Base-by-base conservation (phyloP, 2,329 filamentous ascomycete genomes). In the Didymella pomorum region DNA sequence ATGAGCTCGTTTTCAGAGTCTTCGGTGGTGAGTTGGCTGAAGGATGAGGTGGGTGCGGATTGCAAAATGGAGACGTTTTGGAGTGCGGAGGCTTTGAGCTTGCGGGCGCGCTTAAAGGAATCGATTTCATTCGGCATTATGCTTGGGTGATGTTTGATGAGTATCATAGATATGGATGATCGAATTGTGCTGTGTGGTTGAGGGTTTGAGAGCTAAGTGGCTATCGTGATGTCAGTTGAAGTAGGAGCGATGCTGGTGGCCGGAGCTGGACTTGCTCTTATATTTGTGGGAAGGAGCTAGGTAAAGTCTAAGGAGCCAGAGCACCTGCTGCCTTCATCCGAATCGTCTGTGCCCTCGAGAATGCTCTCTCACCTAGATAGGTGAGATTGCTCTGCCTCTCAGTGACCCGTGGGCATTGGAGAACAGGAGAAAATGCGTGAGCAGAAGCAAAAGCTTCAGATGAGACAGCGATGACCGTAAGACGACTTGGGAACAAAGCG, bases 1-100 rank as follows among this genome's bases (percentile, higher is more conserved):
- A 79, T 78, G 23, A 69, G 56, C 16, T 63, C 57, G 58, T 76
- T 73, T 20, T 78, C 75, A 1, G 69, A 66, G 41, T 55, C 76
- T 66, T 3, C 68, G 60, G 33, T 72, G 59, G 20, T 52, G 43
- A 9, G 20, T 16, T 16, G 35, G 51, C 26, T 46, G 14, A 25
- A 46, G 39, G 18, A 33, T 14, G 33, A 52, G 10, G 29, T 46
- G 0, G 55, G 31, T 26, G 44, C 52, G 2, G 60, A 39, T 29
- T 61, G 58, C 6, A 67, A 52, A 16, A 68, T 46, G 2, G 66
- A 45, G 35, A 64, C 44, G 28, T 58, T 64, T 44, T 56, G 55
- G 25, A 60, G 14, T 37, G 65, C 56, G 9, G 58, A 44, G 2
- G 33, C 52, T 20, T 71, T 73, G 45, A 67, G 63, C 16, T 26